Percentiles rank a stretch among this genome's conserved stretches.
phyloP scores from a whole-genome alignment of 2,329 filamentous ascomycete genomes.

The Hypoxylon sp. region DNA sequence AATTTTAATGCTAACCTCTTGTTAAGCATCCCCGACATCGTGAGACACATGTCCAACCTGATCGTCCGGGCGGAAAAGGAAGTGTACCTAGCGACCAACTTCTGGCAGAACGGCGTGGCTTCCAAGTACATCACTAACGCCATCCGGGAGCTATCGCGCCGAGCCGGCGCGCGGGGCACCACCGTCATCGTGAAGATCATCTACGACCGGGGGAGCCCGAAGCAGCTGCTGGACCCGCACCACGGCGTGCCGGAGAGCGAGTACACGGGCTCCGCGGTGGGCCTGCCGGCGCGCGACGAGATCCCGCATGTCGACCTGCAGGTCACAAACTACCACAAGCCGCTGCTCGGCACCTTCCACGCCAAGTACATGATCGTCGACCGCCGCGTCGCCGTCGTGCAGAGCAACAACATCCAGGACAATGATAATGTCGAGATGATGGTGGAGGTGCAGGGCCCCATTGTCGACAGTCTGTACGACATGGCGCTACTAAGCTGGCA shows the following conservation, averaged over 20 bases:
- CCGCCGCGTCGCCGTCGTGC: slow-evolving; percentile 74
- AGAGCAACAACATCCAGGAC: slow-evolving; percentile 83
- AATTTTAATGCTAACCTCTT: slow-evolving; percentile 4
- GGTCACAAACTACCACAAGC: slow-evolving; percentile 78
- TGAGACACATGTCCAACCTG: slow-evolving; percentile 79
- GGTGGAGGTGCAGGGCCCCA: slow-evolving; percentile 78
- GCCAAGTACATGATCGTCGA: slow-evolving; percentile 84
- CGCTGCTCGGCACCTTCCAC: slow-evolving; percentile 80
- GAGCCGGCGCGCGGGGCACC: slow-evolving; percentile 68
- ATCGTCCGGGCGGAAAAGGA: slow-evolving; percentile 79
- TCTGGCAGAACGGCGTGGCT: slow-evolving; percentile 77
- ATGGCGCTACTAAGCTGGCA: slow-evolving; percentile 79
- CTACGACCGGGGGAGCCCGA: slow-evolving; percentile 76
- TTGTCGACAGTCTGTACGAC: slow-evolving; percentile 82
- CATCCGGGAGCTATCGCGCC: slow-evolving; percentile 74
- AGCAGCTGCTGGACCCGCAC: slow-evolving; percentile 75
- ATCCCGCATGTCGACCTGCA: slow-evolving; percentile 78
- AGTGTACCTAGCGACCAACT: slow-evolving; percentile 80
- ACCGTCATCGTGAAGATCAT: slow-evolving; percentile 78
- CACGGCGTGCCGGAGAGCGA: slow-evolving; percentile 67
- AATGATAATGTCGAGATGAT: slow-evolving; percentile 88
- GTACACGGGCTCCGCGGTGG: slow-evolving; percentile 69
- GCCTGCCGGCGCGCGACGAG: slow-evolving; percentile 71
- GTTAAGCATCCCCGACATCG: slow-evolving; percentile 72
- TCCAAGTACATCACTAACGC: slow-evolving; percentile 75